Evolutionary conservation across 441 rosid species (phyloP).

Genomic region (California macrophylla): DNA sequence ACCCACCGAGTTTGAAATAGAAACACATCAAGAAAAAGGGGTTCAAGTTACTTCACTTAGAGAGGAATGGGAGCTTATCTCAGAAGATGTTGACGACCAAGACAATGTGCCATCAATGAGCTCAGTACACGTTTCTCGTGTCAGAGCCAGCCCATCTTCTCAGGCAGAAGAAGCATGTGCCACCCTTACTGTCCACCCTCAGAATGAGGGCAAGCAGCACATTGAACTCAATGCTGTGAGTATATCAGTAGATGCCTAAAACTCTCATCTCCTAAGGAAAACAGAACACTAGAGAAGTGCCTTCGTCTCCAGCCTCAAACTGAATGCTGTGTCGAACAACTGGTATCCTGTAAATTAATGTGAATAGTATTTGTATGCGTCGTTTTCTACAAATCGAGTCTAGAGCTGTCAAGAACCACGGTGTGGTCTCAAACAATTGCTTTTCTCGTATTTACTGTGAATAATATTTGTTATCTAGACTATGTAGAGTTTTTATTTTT

Average conservation of each 20-base stretch:
- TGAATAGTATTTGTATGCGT: too few relatives aligned
- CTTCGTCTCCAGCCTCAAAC: not conserved
- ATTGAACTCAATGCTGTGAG: conserved; percentile 59
- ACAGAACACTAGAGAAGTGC: too few relatives aligned
- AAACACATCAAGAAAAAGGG: conserved; percentile 47
- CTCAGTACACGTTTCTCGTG: conserved; percentile 44
- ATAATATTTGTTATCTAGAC: too few relatives aligned
- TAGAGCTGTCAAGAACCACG: too few relatives aligned
- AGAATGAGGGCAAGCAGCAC: conserved; percentile 52
- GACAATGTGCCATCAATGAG: conserved; percentile 27
- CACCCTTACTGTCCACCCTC: conserved; percentile 42
- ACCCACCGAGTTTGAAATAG: conserved; percentile 60
- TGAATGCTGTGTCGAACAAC: too few relatives aligned
- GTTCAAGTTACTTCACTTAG: conserved; percentile 64
- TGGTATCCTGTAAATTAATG: too few relatives aligned
- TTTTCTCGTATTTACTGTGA: too few relatives aligned
- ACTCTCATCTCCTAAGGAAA: not conserved
- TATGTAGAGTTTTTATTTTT: too few relatives aligned
- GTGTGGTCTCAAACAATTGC: too few relatives aligned
- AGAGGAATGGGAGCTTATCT: conserved; percentile 79
- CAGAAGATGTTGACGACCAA: conserved; percentile 25
- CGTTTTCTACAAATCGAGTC: too few relatives aligned
- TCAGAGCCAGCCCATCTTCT: conserved; percentile 25
- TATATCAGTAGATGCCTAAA: conserved; percentile 50
- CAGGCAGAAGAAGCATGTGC: conserved; percentile 54